phyloP scores from a whole-genome alignment of 257 asterid genomes.

The Fraxinus excelsior region DNA sequence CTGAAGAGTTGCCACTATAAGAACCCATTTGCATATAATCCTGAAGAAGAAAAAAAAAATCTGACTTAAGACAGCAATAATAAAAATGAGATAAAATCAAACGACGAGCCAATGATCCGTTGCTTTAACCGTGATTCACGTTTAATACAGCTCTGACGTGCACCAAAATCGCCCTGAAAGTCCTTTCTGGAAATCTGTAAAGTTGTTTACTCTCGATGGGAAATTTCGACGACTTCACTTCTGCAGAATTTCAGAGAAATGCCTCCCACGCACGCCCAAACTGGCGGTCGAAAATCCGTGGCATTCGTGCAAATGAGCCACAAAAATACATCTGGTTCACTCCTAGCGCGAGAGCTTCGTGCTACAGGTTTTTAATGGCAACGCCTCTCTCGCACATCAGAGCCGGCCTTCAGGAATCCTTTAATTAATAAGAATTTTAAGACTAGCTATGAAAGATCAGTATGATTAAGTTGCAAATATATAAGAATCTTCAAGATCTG shows the following conservation, averaged over 20 bases:
- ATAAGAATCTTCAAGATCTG: background rate
- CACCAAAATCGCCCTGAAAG: no score
- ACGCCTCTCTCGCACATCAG: no score
- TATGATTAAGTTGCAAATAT: background rate
- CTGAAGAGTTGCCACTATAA: constrained; percentile 67
- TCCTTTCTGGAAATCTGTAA: no score
- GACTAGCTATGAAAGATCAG: background rate
- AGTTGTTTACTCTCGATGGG: no score
- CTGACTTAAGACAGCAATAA: no score
- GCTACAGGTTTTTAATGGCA: no score
- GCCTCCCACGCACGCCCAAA: background rate
- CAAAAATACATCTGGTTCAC: background rate
- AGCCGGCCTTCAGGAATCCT: no score
- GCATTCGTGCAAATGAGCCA: background rate
- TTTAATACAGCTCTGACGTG: background rate
- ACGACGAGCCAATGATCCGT: background rate
- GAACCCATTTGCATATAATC: constrained; percentile 51
- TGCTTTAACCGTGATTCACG: background rate
- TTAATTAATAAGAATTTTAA: background rate
- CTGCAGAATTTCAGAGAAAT: background rate
- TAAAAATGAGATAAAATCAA: background rate
- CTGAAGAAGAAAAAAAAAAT: background rate
- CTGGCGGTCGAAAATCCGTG: no score
- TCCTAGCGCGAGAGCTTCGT: no score
- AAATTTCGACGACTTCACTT: background rate